phyloP scores from a whole-genome alignment of 805 yeast genomes.

The Barnettozyma sucrosica region DNA sequence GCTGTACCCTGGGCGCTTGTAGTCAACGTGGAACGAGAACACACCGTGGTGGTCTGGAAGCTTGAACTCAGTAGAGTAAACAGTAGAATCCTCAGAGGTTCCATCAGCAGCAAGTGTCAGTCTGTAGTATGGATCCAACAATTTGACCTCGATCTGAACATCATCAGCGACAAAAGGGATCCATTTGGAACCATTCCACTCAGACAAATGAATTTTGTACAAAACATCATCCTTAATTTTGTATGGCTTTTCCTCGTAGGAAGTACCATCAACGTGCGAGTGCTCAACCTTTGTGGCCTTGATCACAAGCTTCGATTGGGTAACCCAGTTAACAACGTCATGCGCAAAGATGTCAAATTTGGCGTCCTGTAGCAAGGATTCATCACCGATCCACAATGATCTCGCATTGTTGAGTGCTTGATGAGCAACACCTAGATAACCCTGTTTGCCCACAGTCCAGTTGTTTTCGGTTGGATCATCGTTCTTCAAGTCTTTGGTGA shows the following conservation, averaged over 20 bases:
- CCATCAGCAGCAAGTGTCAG: conserved; percentile 47
- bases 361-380: conserved; percentile 41
- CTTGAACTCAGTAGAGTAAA: conserved; percentile 51
- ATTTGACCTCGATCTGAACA: conserved; percentile 75
- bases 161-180: conserved; percentile 57
- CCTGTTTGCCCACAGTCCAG: conserved; percentile 83
- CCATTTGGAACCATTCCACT: conserved; percentile 60
- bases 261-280: conserved; percentile 37
- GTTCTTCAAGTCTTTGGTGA: conserved; percentile 44
- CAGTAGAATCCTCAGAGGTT: conserved; percentile 29
- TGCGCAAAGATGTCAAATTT: conserved; percentile 34
- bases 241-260: conserved; percentile 46
- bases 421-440: conserved; percentile 65
- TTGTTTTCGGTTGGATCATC: conserved; percentile 40
- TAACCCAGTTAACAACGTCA: conserved; percentile 62
- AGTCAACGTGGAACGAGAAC: conserved; percentile 78
- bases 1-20: conserved; percentile 69
- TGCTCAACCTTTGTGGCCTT: conserved; percentile 51
- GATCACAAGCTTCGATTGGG: conserved; percentile 62
- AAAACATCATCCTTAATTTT: conserved; percentile 68
- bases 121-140: conserved; percentile 95
- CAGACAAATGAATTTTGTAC: conserved; percentile 43
- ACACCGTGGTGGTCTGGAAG: conserved; percentile 97
- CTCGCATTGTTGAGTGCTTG: conserved; percentile 81
- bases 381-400: conserved; percentile 74